Base-by-base conservation (phyloP, 2,329 filamentous ascomycete genomes). In the Zymoseptoria passerinii region DNA sequence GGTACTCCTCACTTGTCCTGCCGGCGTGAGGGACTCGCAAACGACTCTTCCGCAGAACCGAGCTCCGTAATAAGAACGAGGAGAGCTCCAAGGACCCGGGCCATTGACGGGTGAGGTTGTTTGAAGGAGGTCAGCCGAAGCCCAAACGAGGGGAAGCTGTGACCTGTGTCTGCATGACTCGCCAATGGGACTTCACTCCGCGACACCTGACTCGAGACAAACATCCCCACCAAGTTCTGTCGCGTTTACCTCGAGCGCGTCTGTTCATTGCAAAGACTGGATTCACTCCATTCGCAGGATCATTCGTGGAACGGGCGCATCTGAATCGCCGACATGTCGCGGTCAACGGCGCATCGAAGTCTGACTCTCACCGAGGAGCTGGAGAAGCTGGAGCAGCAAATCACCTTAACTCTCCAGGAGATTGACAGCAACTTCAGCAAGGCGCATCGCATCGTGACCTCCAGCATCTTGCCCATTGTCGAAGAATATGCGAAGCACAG, bases 381-480 rank as follows among this genome's bases (percentile, higher is more conserved):
- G 55, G 94, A 99, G 76, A 92, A 88, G 73, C 79, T 99, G 3
- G 94, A 99, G 73, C 94, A 99, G 73, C 95, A 90, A 20, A 97
- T 99, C 67, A 99, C 94, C 0, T 80, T 97, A 48, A 97, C 92
- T 0, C 80, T 99, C 20, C 94, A 97, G 86, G 94, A 99, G 79
- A 99, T 99, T 77, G 94, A 99, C 73, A 89, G 90, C 75, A 99
- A 99, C 76, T 99, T 99, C 74, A 96, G 90, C 77, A 90, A 90
- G 70, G 92, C 94, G 28, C 94, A 99, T 74, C 87, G 91, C 62
- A 97, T 99, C 60, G 92, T 99, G 48, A 97, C 94, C 0, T 87
- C 88, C 1, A 95, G 86, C 71, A 96, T 99, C 57, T 77, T 99
- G 2, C 94, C 94, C 0, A 82, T 96, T 1, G 91, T 99, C 19